Base-by-base conservation (phyloP, 192 early-diverging fungal genomes). In the Linnemannia zychae region DNA sequence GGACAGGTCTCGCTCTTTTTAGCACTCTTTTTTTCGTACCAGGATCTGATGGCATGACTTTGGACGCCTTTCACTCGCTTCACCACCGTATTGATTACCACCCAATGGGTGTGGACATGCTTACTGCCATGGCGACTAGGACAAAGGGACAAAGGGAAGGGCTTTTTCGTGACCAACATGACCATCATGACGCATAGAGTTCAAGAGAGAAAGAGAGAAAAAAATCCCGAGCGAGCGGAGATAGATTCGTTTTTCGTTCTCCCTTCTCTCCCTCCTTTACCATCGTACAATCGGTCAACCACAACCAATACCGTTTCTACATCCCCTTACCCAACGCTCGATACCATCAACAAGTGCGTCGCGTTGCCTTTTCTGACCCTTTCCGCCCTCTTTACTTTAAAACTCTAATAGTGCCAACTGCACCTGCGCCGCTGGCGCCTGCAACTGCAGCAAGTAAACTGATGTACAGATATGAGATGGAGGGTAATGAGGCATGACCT, bases 361-460 rank as follows among this genome's bases (percentile, higher is more conserved):
- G 7, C 67, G 24, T 71, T 22, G 18, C 44, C 38, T 3, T 38
- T 24, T 77, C 17, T 48, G 57, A 36, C 50, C 49, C 5, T 69
- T 24, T 66, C 31, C 48, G 46, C 31, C 63, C 5, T 65, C 63
- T 67, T 49, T 49, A 5, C 36, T n/a, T 17, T 34, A 13, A 11
- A 57, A 44, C 37, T 65, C 16, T 15, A 37, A 44, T 70, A 81
- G 80, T 50, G 49, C 80, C 33, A 20, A 34, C 44, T 81, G 80
- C 80, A 57, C 74, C 80, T 81, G 80, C 68, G 37, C 72, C 40
- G 72, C 63, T 17, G 79, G 79, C 33, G 15, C 73, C 20, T 75
- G 80, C 69, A n/a, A 36, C 52, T 81, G 80, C 80, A 81, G 80
- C 80, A 81, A 81, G 80, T 81, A 81, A 76, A 74, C 57, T 63